A percentile compares a stretch with the other conserved stretches of the same genome.
phyloP scores from a whole-genome alignment of 345 rosid species.

The Euphorbia tirucalli region DNA sequence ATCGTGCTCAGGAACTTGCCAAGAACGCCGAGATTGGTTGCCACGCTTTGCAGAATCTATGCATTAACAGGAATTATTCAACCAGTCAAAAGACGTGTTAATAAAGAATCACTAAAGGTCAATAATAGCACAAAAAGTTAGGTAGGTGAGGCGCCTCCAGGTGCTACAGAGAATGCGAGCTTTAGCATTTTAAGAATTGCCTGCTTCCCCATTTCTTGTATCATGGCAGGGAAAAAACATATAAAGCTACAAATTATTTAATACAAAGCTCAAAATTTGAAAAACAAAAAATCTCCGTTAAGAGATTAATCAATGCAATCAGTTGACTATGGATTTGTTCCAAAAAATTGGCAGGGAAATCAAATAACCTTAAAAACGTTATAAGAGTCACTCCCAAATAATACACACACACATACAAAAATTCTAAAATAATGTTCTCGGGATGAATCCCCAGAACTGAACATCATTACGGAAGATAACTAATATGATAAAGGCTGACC shows the following conservation, averaged over 20 bases:
- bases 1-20: conserved; percentile 92
- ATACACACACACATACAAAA: background rate
- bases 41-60: conserved; percentile 72
- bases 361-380: too few relatives aligned
- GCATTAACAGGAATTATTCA: conserved; percentile 15
- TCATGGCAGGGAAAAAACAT: background rate
- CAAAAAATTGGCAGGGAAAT: too few relatives aligned
- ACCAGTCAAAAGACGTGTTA: conserved; percentile 7
- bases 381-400: background rate
- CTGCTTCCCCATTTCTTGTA: background rate
- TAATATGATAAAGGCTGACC: conserved; percentile 39
- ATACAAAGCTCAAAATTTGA: too few relatives aligned
- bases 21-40: conserved; percentile 66
- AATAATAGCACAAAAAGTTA: too few relatives aligned
- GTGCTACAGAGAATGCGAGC: background rate
- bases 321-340: background rate
- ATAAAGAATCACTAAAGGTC: too few relatives aligned
- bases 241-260: background rate
- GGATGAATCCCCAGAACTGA: background rate
- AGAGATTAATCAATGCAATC: background rate
- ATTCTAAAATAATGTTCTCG: background rate
- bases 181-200: background rate
- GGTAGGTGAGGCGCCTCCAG: too few relatives aligned
- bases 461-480: conserved; percentile 1
- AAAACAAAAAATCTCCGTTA: too few relatives aligned